Conservation (phyloP, 2,329 filamentous ascomycete species). For the Penicillium capsulatum region DNA sequence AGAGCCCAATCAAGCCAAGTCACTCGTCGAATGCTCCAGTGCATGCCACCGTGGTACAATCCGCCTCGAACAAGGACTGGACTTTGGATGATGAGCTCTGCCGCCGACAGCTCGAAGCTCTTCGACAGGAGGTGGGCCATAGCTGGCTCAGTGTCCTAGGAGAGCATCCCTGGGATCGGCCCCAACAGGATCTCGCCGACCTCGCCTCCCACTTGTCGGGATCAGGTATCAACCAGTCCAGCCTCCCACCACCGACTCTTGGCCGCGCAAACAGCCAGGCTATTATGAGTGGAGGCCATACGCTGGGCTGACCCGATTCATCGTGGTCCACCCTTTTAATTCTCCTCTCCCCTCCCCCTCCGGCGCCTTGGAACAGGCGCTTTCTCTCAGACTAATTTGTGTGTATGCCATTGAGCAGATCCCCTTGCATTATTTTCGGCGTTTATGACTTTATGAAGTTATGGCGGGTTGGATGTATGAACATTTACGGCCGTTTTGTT, state of each 20-base stretch:
- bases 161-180: slow-evolving; percentile 61
- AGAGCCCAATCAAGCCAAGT: slow-evolving; percentile 15
- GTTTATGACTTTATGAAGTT: slow-evolving; percentile 31
- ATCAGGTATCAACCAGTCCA: slow-evolving; percentile 30
- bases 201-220: slow-evolving; percentile 29
- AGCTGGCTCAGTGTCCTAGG: slow-evolving; percentile 82
- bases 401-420: slow-evolving; percentile 1
- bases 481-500: slow-evolving; percentile 25
- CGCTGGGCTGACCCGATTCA: slow-evolving; percentile 25
- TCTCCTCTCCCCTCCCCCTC: no score
- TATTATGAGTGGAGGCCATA: slow-evolving; percentile 41
- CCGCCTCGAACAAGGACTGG: slow-evolving; percentile 30
- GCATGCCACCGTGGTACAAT: slow-evolving; percentile 22
- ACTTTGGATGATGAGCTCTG: slow-evolving; percentile 68
- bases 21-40: slow-evolving; percentile 15
- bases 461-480: slow-evolving; percentile 33
- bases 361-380: not conserved
- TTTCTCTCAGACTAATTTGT: no score
- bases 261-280: slow-evolving; percentile 37
- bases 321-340: no score
- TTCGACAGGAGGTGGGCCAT: slow-evolving; percentile 79
- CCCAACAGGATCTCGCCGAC: slow-evolving; percentile 29
- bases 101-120: slow-evolving; percentile 78
- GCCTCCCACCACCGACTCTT: slow-evolving; percentile 32
- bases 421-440: slow-evolving; percentile 30